Evolutionary conservation across 371 early-diverging fungal genomes (phyloP).

Genomic region (Zopfochytrium polystomum): DNA sequence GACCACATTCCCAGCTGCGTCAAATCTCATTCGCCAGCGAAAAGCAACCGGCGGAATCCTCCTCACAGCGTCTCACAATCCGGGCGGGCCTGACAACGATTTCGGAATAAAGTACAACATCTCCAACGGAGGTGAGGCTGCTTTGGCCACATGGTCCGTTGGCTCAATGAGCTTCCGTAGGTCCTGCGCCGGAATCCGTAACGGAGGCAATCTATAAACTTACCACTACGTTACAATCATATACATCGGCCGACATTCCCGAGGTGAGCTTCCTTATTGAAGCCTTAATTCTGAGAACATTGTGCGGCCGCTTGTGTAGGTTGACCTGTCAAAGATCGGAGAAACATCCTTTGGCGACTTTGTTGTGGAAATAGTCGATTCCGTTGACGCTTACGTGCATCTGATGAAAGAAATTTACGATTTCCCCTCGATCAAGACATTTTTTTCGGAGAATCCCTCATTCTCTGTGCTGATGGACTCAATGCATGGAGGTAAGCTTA

Average conservation of each 20-base stretch:
- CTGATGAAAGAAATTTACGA: constrained; percentile 90
- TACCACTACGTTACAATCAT: constrained; percentile 69
- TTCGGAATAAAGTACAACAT: constrained; percentile 98
- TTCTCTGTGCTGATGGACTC: constrained; percentile 92
- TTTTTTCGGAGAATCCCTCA: constrained; percentile 56
- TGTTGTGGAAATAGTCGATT: constrained; percentile 81
- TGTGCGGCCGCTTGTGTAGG: constrained; percentile 32
- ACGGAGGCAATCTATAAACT: constrained; percentile 84
- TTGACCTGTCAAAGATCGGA: constrained; percentile 76
- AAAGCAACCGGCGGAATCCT: constrained; percentile 91
- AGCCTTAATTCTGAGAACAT: neutral
- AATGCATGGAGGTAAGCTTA: constrained; percentile 76
- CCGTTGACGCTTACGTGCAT: constrained; percentile 82
- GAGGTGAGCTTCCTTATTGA: constrained; percentile 44
- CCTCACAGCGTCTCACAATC: constrained; percentile 96
- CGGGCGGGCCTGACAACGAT: constrained; percentile 95
- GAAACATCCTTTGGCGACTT: constrained; percentile 38
- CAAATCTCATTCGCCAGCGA: constrained; percentile 85
- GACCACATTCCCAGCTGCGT: constrained; percentile 74
- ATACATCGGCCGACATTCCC: constrained; percentile 67
- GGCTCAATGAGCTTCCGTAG: constrained; percentile 19
- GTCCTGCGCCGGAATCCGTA: constrained; percentile 91
- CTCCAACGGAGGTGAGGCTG: constrained; percentile 75
- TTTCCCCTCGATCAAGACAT: constrained; percentile 64
- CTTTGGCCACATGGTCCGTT: neutral